Percentiles rank a stretch among this genome's conserved stretches.
These are phyloP conservation scores for Berberis thunbergii DNA, from an alignment of 164 flowering plant species.

Conservation along the genomic window DNA sequence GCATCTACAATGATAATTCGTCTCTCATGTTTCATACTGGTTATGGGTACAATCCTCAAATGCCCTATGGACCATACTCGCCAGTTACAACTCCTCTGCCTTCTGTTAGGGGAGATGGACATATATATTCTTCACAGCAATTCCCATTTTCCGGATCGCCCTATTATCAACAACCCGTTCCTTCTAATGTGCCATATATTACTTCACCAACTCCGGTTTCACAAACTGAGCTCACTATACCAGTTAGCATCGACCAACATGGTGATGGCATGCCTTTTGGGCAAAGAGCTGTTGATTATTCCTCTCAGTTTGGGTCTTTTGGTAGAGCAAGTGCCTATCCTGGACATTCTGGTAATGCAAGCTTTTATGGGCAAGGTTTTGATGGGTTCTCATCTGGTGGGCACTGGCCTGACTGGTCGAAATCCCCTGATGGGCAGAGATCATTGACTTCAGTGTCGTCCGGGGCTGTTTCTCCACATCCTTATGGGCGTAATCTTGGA, in stretches of 20 bases:
- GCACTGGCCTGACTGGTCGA: constrained; percentile 64
- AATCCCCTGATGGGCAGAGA: constrained; percentile 55
- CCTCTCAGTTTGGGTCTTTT: constrained; percentile 42
- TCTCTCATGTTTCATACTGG: constrained; percentile 70
- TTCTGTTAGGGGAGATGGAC: constrained; percentile 48
- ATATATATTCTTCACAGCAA: constrained; percentile 42
- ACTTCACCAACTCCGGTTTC: constrained; percentile 55
- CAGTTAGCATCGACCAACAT: constrained; percentile 44
- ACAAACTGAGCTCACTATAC: constrained; percentile 46
- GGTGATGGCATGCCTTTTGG: constrained; percentile 46
- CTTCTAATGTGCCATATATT: constrained; percentile 53
- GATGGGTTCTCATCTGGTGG: constrained; percentile 68
- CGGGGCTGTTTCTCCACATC: constrained; percentile 60
- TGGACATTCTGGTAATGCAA: constrained; percentile 36
- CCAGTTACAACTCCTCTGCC: constrained; percentile 79
- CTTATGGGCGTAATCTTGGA: constrained; percentile 56
- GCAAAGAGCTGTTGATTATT: constrained; percentile 47
- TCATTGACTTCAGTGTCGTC: constrained; percentile 40
- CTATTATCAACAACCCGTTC: constrained; percentile 63
- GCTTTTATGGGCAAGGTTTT: constrained; percentile 54
- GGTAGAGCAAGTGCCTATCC: constrained; percentile 43
- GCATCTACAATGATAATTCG: constrained; percentile 72
- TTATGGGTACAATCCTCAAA: constrained; percentile 73
- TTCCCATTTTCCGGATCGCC: constrained; percentile 51
- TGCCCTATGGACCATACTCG: constrained; percentile 90